Evolutionary conservation across 2,329 filamentous ascomycete genomes (phyloP), one percentile per base, ranked within the genome.

Genomic region (Clonostachys rosea): DNA sequence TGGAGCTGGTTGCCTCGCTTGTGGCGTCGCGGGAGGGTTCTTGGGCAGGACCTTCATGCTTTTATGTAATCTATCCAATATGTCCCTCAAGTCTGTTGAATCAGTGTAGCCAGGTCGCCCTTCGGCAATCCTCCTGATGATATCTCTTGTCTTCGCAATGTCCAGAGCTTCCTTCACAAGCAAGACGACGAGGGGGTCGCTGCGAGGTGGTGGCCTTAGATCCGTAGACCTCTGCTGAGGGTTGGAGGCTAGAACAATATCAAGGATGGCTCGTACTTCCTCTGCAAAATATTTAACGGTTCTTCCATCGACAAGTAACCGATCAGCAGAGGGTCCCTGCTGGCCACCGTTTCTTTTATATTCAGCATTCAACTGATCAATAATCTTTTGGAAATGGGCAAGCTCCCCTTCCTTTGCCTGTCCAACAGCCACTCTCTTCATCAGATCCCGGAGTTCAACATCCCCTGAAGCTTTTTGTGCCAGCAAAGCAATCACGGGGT

Each of bases 371-470:
- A 94, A 78, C 59, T 90, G 83, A 57, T 91, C 86, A 51, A 94
- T 94, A 40, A 94, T 88, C 43, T 76, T 77, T 60, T 94, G 89
- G 55, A 94, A 94, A 51, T 84, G 80, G 42, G 82, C 81, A 12
- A 94, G 68, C 60, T 94, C 87, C 13, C 83, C 78, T 36, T 81
- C 78, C 12, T 79, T 82, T 1, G 89, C 89, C 54, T 85, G 78
- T 2, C 88, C 88, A 30, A 84, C 83, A 0, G 89, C 89, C 1
- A 94, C 89, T 46, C 88, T 81, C 62, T 89, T 89, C 89, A 94
- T 94, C 0, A 94, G 71, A 35, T 86, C 83, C 48, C 90, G 84
- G 10, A 94, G 70, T 47, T 86, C 76, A 1, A 83, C 77, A 59
- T 94, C 86, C 24, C 80, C 82, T 0, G 86, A 87, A 7, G 89